Evolutionary conservation across 306 rosid genomes (phyloP).

Genomic region (Vicia faba): DNA sequence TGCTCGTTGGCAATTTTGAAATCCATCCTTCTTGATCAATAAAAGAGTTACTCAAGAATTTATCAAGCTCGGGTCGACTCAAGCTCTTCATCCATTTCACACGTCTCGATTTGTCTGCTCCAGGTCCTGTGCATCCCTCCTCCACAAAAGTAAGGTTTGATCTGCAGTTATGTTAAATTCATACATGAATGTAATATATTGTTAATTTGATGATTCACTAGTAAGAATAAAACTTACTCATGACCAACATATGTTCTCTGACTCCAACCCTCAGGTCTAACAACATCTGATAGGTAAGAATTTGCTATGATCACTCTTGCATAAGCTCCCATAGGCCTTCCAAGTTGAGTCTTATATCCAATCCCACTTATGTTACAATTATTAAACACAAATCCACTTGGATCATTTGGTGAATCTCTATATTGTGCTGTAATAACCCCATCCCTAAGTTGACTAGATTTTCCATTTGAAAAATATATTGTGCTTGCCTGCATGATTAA

Average conservation of each 20-base stretch:
- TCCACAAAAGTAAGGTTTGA: constrained; percentile 35
- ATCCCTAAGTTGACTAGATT: not conserved
- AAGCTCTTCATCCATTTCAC: constrained; percentile 47
- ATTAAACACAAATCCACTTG: constrained; percentile 45
- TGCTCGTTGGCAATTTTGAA: no score
- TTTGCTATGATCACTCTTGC: constrained; percentile 46
- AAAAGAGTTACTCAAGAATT: constrained; percentile 11
- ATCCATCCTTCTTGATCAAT: constrained; percentile 34
- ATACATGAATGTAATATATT: not conserved
- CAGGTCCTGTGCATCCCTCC: constrained; percentile 41
- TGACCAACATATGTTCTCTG: not conserved
- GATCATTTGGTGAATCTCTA: constrained; percentile 13
- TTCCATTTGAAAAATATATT: constrained; percentile 18
- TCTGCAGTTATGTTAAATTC: constrained; percentile 21
- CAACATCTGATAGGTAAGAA: constrained; percentile 36
- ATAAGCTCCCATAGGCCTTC: constrained; percentile 38
- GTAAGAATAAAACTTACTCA: constrained; percentile 36
- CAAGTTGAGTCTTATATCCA: constrained; percentile 39
- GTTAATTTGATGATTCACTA: not conserved
- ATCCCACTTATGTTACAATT: constrained; percentile 38
- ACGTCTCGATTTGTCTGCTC: constrained; percentile 38
- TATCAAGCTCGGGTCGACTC: not conserved
- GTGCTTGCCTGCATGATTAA: constrained; percentile 30
- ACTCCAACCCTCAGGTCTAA: constrained; percentile 44
- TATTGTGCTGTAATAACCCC: constrained; percentile 47